These are phyloP conservation scores for Fusarium continuum DNA, from an alignment of 2,329 filamentous ascomycete species.

Conservation along the genomic window DNA sequence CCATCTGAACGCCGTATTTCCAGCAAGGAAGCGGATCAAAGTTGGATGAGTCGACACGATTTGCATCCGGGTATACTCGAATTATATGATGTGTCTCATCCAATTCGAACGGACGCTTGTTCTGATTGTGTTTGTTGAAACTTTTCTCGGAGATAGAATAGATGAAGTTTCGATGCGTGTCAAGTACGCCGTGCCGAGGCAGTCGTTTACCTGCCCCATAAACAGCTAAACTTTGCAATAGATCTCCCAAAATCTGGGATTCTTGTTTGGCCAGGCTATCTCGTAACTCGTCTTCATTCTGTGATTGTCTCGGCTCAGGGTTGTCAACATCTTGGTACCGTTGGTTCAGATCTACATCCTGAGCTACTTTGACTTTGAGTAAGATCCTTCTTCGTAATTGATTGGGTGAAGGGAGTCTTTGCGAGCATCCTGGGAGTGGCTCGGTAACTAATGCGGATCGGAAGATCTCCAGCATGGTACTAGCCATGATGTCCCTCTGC, in stretches of 20 bases:
- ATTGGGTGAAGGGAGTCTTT: neutral
- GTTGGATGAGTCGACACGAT: slow-evolving; percentile 23
- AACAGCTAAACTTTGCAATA: slow-evolving; percentile 10
- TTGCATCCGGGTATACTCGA: slow-evolving; percentile 23
- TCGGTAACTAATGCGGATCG: neutral
- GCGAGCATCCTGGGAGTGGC: neutral
- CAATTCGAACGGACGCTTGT: neutral
- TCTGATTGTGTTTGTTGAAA: neutral
- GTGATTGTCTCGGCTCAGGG: neutral
- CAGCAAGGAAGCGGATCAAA: slow-evolving; percentile 14
- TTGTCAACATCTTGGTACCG: neutral
- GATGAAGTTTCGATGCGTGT: slow-evolving; percentile 5
- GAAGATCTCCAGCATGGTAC: slow-evolving; percentile 13
- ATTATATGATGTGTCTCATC: neutral
- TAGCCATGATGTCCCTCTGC: slow-evolving; percentile 8
- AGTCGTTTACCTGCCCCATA: slow-evolving; percentile 20
- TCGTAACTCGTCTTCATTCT: too few species aligned
- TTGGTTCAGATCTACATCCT: neutral
- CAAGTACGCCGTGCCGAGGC: neutral
- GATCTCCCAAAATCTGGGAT: neutral
- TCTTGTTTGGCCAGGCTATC: too few species aligned
- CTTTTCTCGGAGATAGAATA: slow-evolving; percentile 17
- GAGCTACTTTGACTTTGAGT: slow-evolving; percentile 9
- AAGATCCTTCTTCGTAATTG: slow-evolving; percentile 11
- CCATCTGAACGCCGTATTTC: slow-evolving; percentile 22